A percentile compares a stretch with the other conserved stretches of the same genome.
These are phyloP conservation scores for Davidsoniella virescens DNA, from an alignment of 2,329 filamentous ascomycete species.

Conservation along the genomic window DNA sequence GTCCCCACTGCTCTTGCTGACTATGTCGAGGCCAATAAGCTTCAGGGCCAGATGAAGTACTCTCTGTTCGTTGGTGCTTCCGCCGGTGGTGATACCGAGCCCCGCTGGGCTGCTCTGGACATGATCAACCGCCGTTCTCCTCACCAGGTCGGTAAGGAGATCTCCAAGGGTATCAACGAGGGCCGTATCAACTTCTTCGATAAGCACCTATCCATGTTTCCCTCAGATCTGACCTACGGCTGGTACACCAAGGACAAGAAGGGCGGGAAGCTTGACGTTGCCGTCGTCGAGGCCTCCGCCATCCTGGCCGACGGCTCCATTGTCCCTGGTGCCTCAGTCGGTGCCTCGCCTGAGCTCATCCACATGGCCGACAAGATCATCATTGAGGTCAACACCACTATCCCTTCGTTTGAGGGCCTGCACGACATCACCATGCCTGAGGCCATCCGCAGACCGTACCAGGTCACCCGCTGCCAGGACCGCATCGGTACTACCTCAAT, in stretches of 20 bases:
- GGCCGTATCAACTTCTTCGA: conserved; percentile 85
- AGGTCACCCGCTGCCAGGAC: conserved; percentile 74
- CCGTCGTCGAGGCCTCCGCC: conserved; percentile 69
- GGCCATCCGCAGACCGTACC: conserved; percentile 65
- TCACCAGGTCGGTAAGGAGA: conserved; percentile 81
- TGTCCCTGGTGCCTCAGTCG: conserved; percentile 71
- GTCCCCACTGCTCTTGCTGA: conserved; percentile 69
- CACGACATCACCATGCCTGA: conserved; percentile 89
- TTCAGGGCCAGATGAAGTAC: conserved; percentile 75
- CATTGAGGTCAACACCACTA: conserved; percentile 78
- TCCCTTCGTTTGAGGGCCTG: conserved; percentile 71
- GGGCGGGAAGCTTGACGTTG: conserved; percentile 61
- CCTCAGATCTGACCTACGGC: conserved; percentile 63
- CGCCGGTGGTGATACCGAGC: conserved; percentile 78
- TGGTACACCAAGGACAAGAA: conserved; percentile 72
- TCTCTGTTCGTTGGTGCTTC: conserved; percentile 81
- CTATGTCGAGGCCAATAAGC: conserved; percentile 71
- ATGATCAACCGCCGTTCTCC: conserved; percentile 79
- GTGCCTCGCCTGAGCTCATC: conserved; percentile 69
- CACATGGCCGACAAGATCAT: conserved; percentile 90
- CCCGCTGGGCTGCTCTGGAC: conserved; percentile 73
- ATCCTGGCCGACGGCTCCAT: conserved; percentile 83
- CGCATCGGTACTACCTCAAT: conserved; percentile 71
- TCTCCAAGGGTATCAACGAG: conserved; percentile 78
- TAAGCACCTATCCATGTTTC: conserved; percentile 89